phyloP scores from a whole-genome alignment of 2,329 filamentous ascomycete species.

The Pseudocercospora macadamiae region DNA sequence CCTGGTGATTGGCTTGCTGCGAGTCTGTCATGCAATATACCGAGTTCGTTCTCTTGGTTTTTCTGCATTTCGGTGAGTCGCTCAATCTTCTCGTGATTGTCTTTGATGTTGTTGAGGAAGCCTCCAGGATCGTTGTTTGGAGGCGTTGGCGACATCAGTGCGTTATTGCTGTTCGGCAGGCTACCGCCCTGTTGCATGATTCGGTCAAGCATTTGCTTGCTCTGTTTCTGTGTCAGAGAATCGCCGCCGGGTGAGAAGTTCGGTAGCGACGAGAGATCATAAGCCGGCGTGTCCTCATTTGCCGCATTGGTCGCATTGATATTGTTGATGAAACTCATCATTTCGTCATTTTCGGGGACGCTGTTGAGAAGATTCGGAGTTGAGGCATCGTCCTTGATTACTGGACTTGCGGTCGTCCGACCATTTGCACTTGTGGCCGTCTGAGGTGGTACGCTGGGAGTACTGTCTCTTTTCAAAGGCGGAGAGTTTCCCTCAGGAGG shows the following conservation, averaged over 20 bases:
- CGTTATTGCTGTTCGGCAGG: conserved; percentile 54
- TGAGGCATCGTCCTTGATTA: conserved; percentile 45
- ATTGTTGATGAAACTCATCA: conserved; percentile 55
- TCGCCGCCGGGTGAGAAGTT: conserved; percentile 53
- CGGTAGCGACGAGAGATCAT: conserved; percentile 52
- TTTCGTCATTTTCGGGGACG: conserved; percentile 49
- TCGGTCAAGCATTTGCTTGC: conserved; percentile 51
- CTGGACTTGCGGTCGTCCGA: conserved; percentile 33
- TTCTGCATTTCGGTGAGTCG: conserved; percentile 76
- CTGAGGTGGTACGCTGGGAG: conserved; percentile 24
- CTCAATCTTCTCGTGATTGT: conserved; percentile 75
- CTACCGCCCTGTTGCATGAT: conserved; percentile 50
- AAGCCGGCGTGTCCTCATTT: conserved; percentile 42
- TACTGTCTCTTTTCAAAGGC: conserved; percentile 22
- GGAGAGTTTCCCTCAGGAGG: conserved; percentile 29
- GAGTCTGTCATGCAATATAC: conserved; percentile 8
- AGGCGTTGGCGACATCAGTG: conserved; percentile 58
- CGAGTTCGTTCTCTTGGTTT: conserved; percentile 63
- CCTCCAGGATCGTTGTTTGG: conserved; percentile 54
- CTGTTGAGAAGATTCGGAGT: conserved; percentile 41
- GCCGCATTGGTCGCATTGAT: conserved; percentile 45
- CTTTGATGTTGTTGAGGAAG: conserved; percentile 63
- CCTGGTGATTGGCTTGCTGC: background rate
- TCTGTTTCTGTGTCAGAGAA: conserved; percentile 51
- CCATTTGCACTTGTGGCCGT: conserved; percentile 10